Base-by-base conservation (phyloP, 345 rosid species). In the Gossypium longicalyx region DNA sequence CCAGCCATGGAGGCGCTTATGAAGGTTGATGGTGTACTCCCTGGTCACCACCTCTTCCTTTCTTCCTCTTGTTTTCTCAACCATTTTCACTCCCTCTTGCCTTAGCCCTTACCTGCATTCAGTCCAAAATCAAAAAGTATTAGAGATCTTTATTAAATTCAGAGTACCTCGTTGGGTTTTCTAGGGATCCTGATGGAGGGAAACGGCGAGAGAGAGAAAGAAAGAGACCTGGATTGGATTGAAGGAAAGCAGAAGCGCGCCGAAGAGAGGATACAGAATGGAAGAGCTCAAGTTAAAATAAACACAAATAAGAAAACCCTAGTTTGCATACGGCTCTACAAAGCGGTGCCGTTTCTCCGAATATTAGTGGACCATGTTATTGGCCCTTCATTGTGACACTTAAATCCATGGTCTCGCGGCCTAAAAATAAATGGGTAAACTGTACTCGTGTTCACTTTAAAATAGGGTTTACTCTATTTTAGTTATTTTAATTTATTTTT, bases 11-110 rank as follows among this genome's bases (percentile, higher is more conserved):
- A 93, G 82, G 22, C 93, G 88, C 86, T 86, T 88, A 88, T 93
- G 97, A 10, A 93, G 94, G 73, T 93, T 93, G 79, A 93, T 81
- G 68, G 98, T 90, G 80, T 88, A 93, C 85, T 93, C 98, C n/a
- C 96, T 82, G 54, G 93, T 89, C 1, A 93, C 94, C 54, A 93
- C 90, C 82, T 93, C 98, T 76, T 90, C 98, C 74, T 90, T 89
- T 70, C 94, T 81, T 25, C 90, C 94, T 47, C 81, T 86, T 0
- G 91, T 77, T 80, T 87, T 93, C 79, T 90, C 94, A 82, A 88
- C 88, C 89, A 83, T 85, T 82, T 79, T 80, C 49, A 56, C 60
- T 71, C 72, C 7, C 74, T 53, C 66, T 34, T 9, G 44, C 72
- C 34, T 57, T 65, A 73, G 20, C 57, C 62, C 57, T 44, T 58